Evolutionary conservation across 2,329 filamentous ascomycete genomes (phyloP).

Genomic region (Diaporthe australafricana): DNA sequence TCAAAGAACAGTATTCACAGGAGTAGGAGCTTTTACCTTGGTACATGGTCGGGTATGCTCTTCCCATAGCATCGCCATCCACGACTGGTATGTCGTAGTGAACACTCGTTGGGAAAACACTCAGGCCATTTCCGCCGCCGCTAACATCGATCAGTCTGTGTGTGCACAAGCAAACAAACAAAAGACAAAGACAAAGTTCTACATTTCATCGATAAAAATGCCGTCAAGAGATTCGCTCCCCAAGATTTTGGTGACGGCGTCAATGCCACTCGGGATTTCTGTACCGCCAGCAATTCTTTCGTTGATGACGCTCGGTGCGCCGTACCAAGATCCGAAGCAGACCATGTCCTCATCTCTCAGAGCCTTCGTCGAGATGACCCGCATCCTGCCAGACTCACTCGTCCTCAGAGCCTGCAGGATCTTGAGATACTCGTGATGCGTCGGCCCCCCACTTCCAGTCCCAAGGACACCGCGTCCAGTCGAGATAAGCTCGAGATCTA

Average conservation of each 20-base stretch:
- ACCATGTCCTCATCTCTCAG: constrained; percentile 53
- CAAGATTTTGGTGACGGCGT: constrained; percentile 48
- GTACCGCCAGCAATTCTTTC: constrained; percentile 51
- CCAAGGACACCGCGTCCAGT: constrained; percentile 51
- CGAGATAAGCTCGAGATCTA: constrained; percentile 50
- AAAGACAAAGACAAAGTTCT: constrained; percentile 38
- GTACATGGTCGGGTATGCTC: constrained; percentile 53
- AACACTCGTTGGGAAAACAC: constrained; percentile 47
- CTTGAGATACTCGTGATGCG: constrained; percentile 44
- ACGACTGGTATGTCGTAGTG: constrained; percentile 52
- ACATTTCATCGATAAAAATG: constrained; percentile 53
- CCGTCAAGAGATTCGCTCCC: constrained; percentile 48
- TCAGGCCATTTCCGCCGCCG: constrained; percentile 54
- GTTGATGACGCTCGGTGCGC: constrained; percentile 54
- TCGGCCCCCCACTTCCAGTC: constrained; percentile 52
- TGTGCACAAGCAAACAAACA: accelerated
- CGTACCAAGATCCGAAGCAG: constrained; percentile 59
- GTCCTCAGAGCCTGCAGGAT: constrained; percentile 52
- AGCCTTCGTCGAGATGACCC: constrained; percentile 52
- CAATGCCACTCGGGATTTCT: constrained; percentile 52
- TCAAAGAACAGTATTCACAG: not conserved
- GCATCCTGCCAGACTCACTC: constrained; percentile 49
- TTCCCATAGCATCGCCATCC: constrained; percentile 53
- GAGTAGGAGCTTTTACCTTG: constrained; percentile 42
- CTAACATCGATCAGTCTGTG: constrained; percentile 36